Base-by-base conservation (phyloP, 352 stramenopile genomes). In the Pythium vanterpoolii region DNA sequence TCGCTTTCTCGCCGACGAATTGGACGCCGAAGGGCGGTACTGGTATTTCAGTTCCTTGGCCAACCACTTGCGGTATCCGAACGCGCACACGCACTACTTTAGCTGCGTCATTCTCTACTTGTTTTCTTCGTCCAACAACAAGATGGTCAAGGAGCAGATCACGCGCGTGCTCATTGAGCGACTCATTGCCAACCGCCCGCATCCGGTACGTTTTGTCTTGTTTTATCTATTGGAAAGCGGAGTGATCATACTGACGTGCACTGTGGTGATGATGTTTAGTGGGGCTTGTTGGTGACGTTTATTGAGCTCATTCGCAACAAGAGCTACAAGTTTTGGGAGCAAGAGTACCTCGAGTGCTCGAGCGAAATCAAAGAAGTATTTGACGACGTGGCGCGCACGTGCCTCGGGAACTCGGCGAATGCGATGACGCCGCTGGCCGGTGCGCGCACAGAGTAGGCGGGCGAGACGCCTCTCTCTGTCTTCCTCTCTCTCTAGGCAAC, bases 261-360 rank as follows among this genome's bases (percentile, higher is more conserved):
- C n/a, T 43, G 39, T 63, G 46, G 24, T 69, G 46, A 36, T 57
- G n/a, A n/a, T 6, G 23, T 69, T 27, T 48, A 78, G 62, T 99
- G 96, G 96, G 96, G 96, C 16, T 73, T 99, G 45, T 73, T 99
- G 9, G 97, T 99, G 56, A 99, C 97, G 11, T 99, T 99, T 73
- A 99, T 99, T 52, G 97, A 99, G 76, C 85, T 99, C 30, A 99
- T 99, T 56, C 98, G 98, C 74, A 99, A 99, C 81, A 96, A 98
- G 62, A 96, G 95, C 64, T 99, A 99, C 83, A 95, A 93, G 66
- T 99, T 99, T 67, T 99, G 97, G 97, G 93, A 91, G 63, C 96
- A 99, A 69, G 82, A 97, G 47, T 99, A 99, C 72, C 98, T 98
- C 69, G 86, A 98, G 70, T 99, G 96, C 82, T 97, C 96, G 45